Percentiles rank a stretch among this genome's conserved stretches.
These are phyloP conservation scores for Thalassiosira hispida DNA, from an alignment of 352 stramenopile genomes.

Conservation along the genomic window DNA sequence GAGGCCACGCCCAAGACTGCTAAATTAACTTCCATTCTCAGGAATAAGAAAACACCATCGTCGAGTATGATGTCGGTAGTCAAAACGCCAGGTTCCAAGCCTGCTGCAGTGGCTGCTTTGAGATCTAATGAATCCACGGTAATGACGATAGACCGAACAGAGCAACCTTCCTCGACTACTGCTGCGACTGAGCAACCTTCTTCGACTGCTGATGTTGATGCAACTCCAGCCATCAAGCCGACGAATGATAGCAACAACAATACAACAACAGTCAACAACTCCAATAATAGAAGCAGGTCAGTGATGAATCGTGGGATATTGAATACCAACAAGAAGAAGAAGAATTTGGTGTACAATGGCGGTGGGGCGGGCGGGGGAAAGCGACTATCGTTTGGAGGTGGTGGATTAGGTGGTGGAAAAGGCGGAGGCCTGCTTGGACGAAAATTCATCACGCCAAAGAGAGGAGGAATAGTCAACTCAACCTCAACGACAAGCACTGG, in stretches of 20 bases:
- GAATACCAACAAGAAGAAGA: slow-evolving; percentile 40
- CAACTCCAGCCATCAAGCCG: slow-evolving; percentile 5
- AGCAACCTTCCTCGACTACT: not conserved
- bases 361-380: slow-evolving; percentile 2
- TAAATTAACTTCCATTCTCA: slow-evolving; percentile 34
- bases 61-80: not conserved
- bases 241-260: not conserved
- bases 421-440: slow-evolving; percentile 14
- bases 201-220: not conserved
- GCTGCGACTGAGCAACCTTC: not conserved
- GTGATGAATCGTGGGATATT: slow-evolving; percentile 26
- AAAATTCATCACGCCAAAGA: slow-evolving; percentile 51
- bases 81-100: slow-evolving; percentile 3
- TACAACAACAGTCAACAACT: not conserved
- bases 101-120: not conserved
- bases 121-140: not conserved
- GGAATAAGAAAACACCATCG: slow-evolving; percentile 28
- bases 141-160: not conserved
- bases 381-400: slow-evolving; percentile 35
- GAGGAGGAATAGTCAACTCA: slow-evolving; percentile 1
- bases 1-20: slow-evolving; percentile 7
- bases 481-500: too few species aligned
- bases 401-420: not conserved
- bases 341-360: slow-evolving; percentile 45
- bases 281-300: slow-evolving; percentile 12